Conservation (phyloP, 257 asterid species). For the Solanum bukasovii region DNA sequence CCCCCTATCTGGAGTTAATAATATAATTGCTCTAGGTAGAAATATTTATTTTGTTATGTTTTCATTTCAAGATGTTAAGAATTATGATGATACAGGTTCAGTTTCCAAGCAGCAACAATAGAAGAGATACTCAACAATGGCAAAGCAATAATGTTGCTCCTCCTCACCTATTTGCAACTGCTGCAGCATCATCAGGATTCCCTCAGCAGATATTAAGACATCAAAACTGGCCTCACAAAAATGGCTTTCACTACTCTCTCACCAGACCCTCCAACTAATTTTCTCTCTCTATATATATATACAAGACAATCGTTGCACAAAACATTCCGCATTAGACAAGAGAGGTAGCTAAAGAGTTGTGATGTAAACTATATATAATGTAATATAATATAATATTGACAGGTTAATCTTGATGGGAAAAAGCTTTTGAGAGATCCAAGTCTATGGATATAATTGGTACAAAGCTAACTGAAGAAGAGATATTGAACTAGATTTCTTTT, state of each 20-base stretch:
- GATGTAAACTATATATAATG: neutral
- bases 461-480: neutral
- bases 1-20: neutral
- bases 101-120: constrained; percentile 42
- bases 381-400: neutral
- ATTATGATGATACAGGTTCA: constrained; percentile 12
- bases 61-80: neutral
- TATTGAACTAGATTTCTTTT: neutral
- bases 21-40: neutral
- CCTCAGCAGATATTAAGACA: constrained; percentile 35
- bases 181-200: constrained; percentile 99
- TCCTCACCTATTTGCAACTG: constrained; percentile 39
- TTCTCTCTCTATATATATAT: neutral
- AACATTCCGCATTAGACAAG: neutral
- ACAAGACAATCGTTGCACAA: neutral
- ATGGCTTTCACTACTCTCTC: constrained; percentile 45
- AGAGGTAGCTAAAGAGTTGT: neutral
- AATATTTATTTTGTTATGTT: neutral
- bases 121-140: constrained; percentile 22
- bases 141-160: constrained; percentile 2
- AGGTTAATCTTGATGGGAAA: neutral
- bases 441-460: neutral
- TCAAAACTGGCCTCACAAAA: constrained; percentile 49
- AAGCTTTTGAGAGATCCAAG: neutral
- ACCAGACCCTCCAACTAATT: constrained; percentile 32